Conservation (phyloP, 2,329 filamentous ascomycete species). For the Periconia macrospinosa region DNA sequence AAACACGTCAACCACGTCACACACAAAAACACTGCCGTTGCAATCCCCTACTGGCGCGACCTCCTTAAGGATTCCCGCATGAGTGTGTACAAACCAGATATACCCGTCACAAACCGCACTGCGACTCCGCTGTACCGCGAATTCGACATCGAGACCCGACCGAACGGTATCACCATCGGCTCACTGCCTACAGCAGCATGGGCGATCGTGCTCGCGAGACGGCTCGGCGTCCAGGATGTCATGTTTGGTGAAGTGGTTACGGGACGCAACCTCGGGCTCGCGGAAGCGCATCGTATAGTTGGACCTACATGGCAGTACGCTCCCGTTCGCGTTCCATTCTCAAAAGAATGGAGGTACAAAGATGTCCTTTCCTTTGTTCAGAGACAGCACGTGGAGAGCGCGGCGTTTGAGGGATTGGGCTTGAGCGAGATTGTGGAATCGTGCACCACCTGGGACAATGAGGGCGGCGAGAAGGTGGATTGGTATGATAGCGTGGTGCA, state of each 20-base stretch:
- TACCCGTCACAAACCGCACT: constrained; percentile 30
- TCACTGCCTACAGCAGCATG: constrained; percentile 69
- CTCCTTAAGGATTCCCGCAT: constrained; percentile 61
- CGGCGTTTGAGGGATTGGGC: constrained; percentile 40
- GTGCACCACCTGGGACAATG: constrained; percentile 37
- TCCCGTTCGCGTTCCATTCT: constrained; percentile 63
- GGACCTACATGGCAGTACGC: constrained; percentile 71
- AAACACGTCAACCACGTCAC: constrained; percentile 49
- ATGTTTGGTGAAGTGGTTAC: constrained; percentile 69
- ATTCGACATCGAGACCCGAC: constrained; percentile 45
- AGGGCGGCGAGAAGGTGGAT: constrained; percentile 17
- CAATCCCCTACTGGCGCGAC: constrained; percentile 63
- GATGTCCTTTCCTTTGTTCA: constrained; percentile 41
- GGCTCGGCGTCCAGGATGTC: constrained; percentile 57
- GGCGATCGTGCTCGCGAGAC: constrained; percentile 63
- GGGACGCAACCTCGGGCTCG: constrained; percentile 62
- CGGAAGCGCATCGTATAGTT: constrained; percentile 59
- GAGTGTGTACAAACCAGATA: constrained; percentile 38
- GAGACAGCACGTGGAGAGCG: constrained; percentile 35
- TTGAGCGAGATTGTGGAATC: constrained; percentile 38
- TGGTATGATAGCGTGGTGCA: constrained; percentile 46
- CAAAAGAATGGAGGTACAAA: constrained; percentile 47
- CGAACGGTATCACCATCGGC: constrained; percentile 62
- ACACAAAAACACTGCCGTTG: constrained; percentile 46
- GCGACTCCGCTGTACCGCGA: constrained; percentile 34